phyloP scores from a whole-genome alignment of 257 asterid genomes.

The Gentiana dahurica region DNA sequence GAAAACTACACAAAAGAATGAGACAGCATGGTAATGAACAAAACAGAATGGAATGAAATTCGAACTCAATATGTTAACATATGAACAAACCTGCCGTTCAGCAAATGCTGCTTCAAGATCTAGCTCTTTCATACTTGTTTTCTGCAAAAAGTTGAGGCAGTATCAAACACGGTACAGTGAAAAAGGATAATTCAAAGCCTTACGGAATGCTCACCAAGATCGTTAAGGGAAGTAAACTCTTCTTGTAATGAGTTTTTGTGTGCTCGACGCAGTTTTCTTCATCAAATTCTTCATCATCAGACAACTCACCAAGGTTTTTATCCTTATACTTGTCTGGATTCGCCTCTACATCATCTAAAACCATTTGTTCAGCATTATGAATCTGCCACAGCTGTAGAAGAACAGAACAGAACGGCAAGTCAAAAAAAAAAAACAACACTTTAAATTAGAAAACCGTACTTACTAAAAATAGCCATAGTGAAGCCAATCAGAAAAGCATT shows the following conservation, averaged over 20 bases:
- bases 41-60: too few relatives aligned
- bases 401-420: background rate
- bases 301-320: slow-evolving; percentile 51
- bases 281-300: slow-evolving; percentile 66
- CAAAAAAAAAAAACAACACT: too few relatives aligned
- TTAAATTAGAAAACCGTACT: too few relatives aligned
- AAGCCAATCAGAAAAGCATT: too few relatives aligned
- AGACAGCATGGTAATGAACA: too few relatives aligned
- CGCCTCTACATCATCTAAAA: slow-evolving; percentile 75
- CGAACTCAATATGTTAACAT: background rate
- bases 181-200: slow-evolving; percentile 1
- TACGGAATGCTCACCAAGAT: slow-evolving; percentile 41
- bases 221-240: slow-evolving; percentile 44
- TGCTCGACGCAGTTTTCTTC: slow-evolving; percentile 54
- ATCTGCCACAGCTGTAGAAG: slow-evolving; percentile 76
- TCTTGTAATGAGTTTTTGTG: slow-evolving; percentile 67
- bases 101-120: slow-evolving; percentile 85
- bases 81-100: slow-evolving; percentile 80
- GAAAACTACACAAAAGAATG: too few relatives aligned
- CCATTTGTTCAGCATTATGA: slow-evolving; percentile 92
- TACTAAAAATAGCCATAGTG: too few relatives aligned
- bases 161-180: slow-evolving; percentile 17
- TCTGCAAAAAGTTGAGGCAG: slow-evolving; percentile 36
- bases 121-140: slow-evolving; percentile 71
- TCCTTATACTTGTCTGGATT: slow-evolving; percentile 68